Conservation (phyloP, 2,329 filamentous ascomycete genomes). For the Exophiala sp. region DNA sequence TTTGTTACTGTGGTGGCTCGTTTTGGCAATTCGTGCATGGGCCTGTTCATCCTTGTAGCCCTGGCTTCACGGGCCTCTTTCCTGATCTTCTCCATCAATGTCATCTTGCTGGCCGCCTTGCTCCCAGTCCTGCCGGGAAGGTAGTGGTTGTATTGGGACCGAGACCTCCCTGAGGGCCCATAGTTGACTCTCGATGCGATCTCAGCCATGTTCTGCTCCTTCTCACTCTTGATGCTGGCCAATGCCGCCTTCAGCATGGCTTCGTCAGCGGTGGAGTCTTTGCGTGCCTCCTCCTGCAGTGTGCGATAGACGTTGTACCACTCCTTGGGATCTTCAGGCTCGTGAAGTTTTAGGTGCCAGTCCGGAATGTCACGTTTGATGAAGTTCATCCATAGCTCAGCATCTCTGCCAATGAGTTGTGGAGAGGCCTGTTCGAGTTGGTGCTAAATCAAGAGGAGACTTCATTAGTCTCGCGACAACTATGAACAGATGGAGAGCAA, state of each 20-base stretch:
- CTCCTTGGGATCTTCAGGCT: constrained; percentile 59
- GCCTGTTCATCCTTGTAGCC: constrained; percentile 32
- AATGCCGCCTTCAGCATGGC: constrained; percentile 54
- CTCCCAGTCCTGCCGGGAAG: constrained; percentile 28
- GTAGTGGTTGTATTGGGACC: constrained; percentile 21
- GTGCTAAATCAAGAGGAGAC: constrained; percentile 32
- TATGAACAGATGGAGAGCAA: constrained; percentile 13
- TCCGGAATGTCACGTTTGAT: constrained; percentile 71
- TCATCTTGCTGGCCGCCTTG: constrained; percentile 37
- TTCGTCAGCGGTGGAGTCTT: constrained; percentile 53
- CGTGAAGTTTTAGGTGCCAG: constrained; percentile 57
- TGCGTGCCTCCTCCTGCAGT: constrained; percentile 56
- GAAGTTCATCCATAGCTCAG: constrained; percentile 70
- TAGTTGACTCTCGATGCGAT: constrained; percentile 47
- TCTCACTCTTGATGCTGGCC: constrained; percentile 53
- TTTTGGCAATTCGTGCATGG: constrained; percentile 39
- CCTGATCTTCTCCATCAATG: constrained; percentile 50
- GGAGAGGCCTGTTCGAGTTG: constrained; percentile 69
- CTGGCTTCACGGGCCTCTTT: constrained; percentile 52
- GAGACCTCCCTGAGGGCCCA: constrained; percentile 6
- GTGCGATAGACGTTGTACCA: constrained; percentile 76
- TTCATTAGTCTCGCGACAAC: background rate
- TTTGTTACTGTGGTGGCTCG: constrained; percentile 36
- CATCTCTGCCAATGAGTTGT: constrained; percentile 64
- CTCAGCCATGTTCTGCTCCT: constrained; percentile 52